phyloP scores from a whole-genome alignment of 306 rosid species.

The Lathyrus oleraceus region DNA sequence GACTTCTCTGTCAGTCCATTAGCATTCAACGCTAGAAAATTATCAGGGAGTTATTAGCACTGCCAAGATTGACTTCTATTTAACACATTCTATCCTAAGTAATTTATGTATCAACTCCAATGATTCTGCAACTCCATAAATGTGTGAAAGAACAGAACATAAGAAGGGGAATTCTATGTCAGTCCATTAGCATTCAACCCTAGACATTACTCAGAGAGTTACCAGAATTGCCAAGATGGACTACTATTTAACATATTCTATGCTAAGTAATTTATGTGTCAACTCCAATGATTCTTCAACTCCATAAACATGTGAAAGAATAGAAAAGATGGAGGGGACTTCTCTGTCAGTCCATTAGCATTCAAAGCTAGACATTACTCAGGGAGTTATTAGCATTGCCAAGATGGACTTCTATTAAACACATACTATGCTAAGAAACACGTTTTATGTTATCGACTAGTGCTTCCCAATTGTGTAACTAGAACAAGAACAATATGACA shows the following conservation, averaged over 20 bases:
- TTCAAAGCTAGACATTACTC: conserved; percentile 58
- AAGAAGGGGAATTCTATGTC: conserved; percentile 36
- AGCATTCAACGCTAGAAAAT: conserved; percentile 64
- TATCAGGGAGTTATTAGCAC: conserved; percentile 53
- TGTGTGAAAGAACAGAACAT: conserved; percentile 43
- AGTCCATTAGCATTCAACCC: conserved; percentile 76
- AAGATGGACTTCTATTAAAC: conserved; percentile 57
- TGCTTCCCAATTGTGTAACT: no score
- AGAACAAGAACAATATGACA: no score
- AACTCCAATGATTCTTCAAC: conserved; percentile 50
- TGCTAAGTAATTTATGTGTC: conserved; percentile 34
- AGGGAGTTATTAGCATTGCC: not conserved
- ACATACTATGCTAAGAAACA: not conserved
- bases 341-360: conserved; percentile 56
- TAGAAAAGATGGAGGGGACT: conserved; percentile 47
- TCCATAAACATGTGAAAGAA: conserved; percentile 28
- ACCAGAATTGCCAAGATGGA: conserved; percentile 85
- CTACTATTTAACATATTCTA: not conserved
- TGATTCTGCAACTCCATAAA: conserved; percentile 47
- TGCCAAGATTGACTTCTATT: conserved; percentile 77
- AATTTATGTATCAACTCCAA: conserved; percentile 38
- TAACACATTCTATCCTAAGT: not conserved
- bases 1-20: conserved; percentile 46
- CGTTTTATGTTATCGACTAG: no score
- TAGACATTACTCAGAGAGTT: conserved; percentile 46